These are phyloP conservation scores for Hypomyces rosellus DNA, from an alignment of 2,329 filamentous ascomycete genomes.

Conservation along the genomic window DNA sequence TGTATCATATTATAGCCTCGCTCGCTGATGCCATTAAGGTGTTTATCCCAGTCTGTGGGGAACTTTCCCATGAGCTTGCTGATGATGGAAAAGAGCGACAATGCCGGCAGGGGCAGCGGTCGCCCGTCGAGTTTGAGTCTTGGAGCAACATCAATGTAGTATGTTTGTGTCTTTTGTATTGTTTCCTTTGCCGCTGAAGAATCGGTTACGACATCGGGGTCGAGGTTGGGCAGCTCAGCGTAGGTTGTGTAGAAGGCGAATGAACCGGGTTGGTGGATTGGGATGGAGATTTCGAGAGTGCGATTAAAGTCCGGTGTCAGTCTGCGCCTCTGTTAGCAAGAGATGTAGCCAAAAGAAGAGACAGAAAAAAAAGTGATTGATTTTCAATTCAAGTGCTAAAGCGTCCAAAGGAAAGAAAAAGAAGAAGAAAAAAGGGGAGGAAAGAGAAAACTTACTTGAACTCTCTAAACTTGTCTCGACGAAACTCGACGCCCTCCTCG, in stretches of 20 bases:
- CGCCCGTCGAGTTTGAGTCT: slow-evolving; percentile 66
- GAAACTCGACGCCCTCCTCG: slow-evolving; percentile 65
- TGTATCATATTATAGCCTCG: slow-evolving; percentile 99
- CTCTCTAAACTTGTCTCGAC: slow-evolving; percentile 73
- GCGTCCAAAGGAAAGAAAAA: too few relatives aligned
- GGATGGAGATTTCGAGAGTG: slow-evolving; percentile 82
- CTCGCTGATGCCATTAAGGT: slow-evolving; percentile 79
- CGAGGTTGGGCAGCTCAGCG: slow-evolving; percentile 69
- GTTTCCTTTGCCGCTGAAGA: slow-evolving; percentile 34
- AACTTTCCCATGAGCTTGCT: slow-evolving; percentile 98
- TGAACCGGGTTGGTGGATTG: slow-evolving; percentile 74
- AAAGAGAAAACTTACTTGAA: slow-evolving; percentile 63
- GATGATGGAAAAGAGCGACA: slow-evolving; percentile 88
- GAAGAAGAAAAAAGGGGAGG: too few relatives aligned
- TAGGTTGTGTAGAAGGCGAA: slow-evolving; percentile 95
- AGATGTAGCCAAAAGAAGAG: not conserved
- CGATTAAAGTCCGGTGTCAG: slow-evolving; percentile 89
- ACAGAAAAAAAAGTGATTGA: not conserved
- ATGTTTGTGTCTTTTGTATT: slow-evolving; percentile 61
- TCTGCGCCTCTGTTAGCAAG: slow-evolving; percentile 37
- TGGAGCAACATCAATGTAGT: slow-evolving; percentile 93
- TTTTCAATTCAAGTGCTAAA: not conserved
- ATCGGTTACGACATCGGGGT: slow-evolving; percentile 21
- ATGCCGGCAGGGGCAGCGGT: slow-evolving; percentile 72
- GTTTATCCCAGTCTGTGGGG: slow-evolving; percentile 81